Base-by-base conservation (phyloP, 2,329 filamentous ascomycete species). In the Biscogniauxia mediterranea region DNA sequence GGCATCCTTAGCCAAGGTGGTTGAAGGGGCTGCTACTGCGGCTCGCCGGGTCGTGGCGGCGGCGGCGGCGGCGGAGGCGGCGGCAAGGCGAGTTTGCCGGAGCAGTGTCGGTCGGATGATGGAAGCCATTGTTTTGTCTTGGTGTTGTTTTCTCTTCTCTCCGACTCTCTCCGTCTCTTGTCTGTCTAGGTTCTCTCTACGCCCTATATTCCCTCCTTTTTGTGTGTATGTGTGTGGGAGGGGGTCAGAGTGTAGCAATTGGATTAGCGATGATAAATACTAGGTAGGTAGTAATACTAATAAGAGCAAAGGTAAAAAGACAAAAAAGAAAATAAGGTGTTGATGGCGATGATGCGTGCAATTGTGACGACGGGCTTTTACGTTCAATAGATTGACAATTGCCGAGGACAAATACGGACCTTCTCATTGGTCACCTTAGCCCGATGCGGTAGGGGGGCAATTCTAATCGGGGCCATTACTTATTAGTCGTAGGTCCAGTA, bases 21-120 rank as follows among this genome's bases (percentile, higher is more conserved):
- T 66, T 55, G 64, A 67, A 60, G 69, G 66, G 68, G 73, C 20
- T 55, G 61, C 25, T n/a, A 60, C 38, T 17, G 38, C 72, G 66
- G 72, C 73, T 71, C 72, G 75, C 70, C 78, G 76, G 68, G 75
- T 73, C 53, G 75, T 73, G 53, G 75, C 69, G 58, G 74, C 73
- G 68, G 78, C 77, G 68, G 23, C 23, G 23, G 23, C 23, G 23
- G 23, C 23, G 23, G 78, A 77, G 68, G 23, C 23, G 23, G 23
- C 23, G 23, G 23, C 23, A 5, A 80, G 70, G 66, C 75, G 76
- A 56, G 81, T 77, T 77, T 85, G 83, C 76, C 83, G 80, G 61
- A 86, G 79, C 75, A 86, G 76, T 66, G 80, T 76, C 59, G 83
- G 78, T 72, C 84, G 83, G 71, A 81, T 75, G 70, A 85, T 76